Evolutionary conservation across 1,139 yeast genomes (phyloP).

Genomic region (Keqinozyma sinolaborantium): DNA sequence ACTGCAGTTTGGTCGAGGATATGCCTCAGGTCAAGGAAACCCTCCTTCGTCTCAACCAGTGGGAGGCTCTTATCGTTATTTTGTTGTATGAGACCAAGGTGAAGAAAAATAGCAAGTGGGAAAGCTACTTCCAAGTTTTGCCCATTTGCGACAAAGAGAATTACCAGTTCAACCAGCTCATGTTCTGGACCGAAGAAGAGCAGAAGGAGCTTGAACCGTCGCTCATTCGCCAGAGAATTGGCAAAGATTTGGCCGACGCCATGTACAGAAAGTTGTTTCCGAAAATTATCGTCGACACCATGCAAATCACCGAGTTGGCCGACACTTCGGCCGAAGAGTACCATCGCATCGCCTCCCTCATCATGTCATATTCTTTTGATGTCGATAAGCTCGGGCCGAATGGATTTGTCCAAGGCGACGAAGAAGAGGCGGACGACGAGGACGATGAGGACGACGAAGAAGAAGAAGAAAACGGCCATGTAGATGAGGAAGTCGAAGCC

Average conservation of each 20-base stretch:
- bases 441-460: slow-evolving; percentile 14
- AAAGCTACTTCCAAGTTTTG: slow-evolving; percentile 63
- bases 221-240: slow-evolving; percentile 63
- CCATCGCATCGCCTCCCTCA: slow-evolving; percentile 62
- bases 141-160: slow-evolving; percentile 43
- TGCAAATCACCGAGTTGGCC: slow-evolving; percentile 21
- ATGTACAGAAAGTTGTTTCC: slow-evolving; percentile 44
- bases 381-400: slow-evolving; percentile 20
- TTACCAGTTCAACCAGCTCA: slow-evolving; percentile 58
- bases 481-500: slow-evolving; percentile 17
- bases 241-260: slow-evolving; percentile 61
- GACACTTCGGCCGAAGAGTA: slow-evolving; percentile 53
- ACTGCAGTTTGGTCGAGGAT: slow-evolving; percentile 42
- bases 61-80: slow-evolving; percentile 75
- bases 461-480: no score
- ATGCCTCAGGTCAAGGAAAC: slow-evolving; percentile 27
- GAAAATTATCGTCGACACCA: slow-evolving; percentile 15
- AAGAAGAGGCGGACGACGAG: slow-evolving; percentile 14
- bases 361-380: slow-evolving; percentile 46
- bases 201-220: slow-evolving; percentile 62
- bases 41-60: slow-evolving; percentile 50
- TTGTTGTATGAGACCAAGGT: slow-evolving; percentile 55
- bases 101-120: slow-evolving; percentile 55
- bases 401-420: slow-evolving; percentile 15
- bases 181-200: slow-evolving; percentile 70